These are phyloP conservation scores for Syzygium jambos DNA, from an alignment of 345 rosid species.

Conservation along the genomic window DNA sequence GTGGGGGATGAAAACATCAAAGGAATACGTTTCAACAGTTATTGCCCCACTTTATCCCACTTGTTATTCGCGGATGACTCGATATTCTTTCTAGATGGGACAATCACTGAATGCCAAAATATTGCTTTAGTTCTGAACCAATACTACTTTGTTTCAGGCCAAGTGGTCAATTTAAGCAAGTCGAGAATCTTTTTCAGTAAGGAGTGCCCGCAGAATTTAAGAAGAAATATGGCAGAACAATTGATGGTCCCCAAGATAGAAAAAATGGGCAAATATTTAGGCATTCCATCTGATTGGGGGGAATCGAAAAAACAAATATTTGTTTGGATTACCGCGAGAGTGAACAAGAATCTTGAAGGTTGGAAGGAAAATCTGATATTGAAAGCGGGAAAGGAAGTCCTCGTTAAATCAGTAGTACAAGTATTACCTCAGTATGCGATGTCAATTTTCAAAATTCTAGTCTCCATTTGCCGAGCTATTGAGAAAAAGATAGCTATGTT, in stretches of 20 bases:
- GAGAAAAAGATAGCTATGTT: not conserved
- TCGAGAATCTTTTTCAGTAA: not conserved
- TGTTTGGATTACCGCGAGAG: not conserved
- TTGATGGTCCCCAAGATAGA: not conserved
- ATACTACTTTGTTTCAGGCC: not conserved
- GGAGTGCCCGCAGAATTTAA: not conserved
- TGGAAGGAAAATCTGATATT: not conserved
- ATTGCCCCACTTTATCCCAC: not conserved
- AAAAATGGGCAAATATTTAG: not conserved
- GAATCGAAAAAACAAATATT: not conserved
- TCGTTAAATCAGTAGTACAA: not conserved
- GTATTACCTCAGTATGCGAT: not conserved
- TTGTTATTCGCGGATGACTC: not conserved
- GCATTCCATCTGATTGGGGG: not conserved
- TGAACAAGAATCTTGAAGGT: not conserved
- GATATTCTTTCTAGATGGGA: not conserved
- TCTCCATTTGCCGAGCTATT: not conserved
- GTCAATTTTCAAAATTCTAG: not conserved
- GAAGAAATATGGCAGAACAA: not conserved
- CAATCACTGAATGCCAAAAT: not conserved
- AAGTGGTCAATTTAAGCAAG: not conserved
- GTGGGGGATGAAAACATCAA: not conserved
- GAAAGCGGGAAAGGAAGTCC: not conserved
- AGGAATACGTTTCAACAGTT: not conserved
- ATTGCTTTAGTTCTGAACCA: too few species aligned